Percentiles rank a stretch among this genome's conserved stretches.
phyloP scores from a whole-genome alignment of 2,329 filamentous ascomycete species.

The Fusarium subtropicale region DNA sequence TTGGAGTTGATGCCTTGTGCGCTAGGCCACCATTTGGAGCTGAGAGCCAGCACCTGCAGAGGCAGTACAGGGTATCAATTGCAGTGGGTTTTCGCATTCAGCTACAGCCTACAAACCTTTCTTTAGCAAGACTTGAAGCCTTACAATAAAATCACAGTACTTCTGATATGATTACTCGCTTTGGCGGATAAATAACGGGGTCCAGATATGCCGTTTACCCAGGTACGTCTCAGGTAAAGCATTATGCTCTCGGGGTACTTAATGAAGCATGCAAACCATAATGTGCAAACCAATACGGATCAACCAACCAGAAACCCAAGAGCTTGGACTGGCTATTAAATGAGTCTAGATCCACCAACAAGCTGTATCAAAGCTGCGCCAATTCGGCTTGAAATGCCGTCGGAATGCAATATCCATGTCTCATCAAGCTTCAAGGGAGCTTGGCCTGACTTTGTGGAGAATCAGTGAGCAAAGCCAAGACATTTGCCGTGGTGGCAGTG shows the following conservation, averaged over 20 bases:
- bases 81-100: background rate
- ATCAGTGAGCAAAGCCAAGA: slow-evolving; percentile 20
- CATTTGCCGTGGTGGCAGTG: slow-evolving; percentile 28
- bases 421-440: slow-evolving; percentile 13
- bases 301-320: slow-evolving; percentile 13
- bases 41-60: background rate
- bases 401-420: slow-evolving; percentile 3
- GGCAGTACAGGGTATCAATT: background rate
- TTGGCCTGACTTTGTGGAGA: slow-evolving; percentile 7
- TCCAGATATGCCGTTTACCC: too few relatives aligned
- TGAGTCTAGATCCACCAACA: slow-evolving; percentile 28
- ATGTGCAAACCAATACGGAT: background rate
- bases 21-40: slow-evolving; percentile 21
- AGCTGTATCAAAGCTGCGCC: slow-evolving; percentile 12
- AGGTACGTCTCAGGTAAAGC: too few relatives aligned
- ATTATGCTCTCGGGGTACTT: background rate
- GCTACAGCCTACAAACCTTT: background rate
- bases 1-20: slow-evolving; percentile 26
- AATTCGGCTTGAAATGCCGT: slow-evolving; percentile 35
- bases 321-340: slow-evolving; percentile 10
- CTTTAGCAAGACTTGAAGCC: too few relatives aligned
- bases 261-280: background rate
- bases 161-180: too few relatives aligned
- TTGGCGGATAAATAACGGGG: too few relatives aligned
- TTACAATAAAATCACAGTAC: too few relatives aligned